A percentile compares a stretch with the other conserved stretches of the same genome.
phyloP scores from a whole-genome alignment of 139 green algal species.

The Volvox reticuliferus region DNA sequence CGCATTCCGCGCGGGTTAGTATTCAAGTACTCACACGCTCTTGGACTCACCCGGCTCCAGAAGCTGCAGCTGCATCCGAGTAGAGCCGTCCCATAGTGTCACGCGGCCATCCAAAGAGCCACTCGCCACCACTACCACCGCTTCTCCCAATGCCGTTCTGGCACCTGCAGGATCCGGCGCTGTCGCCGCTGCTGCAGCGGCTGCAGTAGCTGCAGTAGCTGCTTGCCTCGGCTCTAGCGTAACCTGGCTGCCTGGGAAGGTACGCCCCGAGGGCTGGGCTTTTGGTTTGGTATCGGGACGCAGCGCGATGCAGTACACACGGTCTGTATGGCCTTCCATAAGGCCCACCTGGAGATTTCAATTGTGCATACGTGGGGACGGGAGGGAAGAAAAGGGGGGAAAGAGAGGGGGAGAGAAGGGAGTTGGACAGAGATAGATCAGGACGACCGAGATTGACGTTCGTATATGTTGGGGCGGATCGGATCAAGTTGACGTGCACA shows the following conservation, averaged over 20 bases:
- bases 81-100: not conserved
- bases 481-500: no score
- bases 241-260: no score
- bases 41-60: not conserved
- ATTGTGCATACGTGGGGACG: no score
- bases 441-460: no score
- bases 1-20: no score
- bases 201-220: not conserved
- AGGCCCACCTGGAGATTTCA: not conserved
- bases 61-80: not conserved
- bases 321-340: constrained; percentile 12
- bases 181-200: not conserved
- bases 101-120: not conserved
- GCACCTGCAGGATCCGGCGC: no score
- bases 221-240: no score
- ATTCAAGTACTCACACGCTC: not conserved
- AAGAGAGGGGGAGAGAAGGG: not conserved
- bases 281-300: not conserved
- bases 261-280: no score
- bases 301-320: constrained; percentile 14
- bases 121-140: not conserved
- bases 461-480: no score
- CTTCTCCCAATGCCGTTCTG: not conserved
- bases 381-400: not conserved
- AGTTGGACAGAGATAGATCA: not conserved